phyloP scores from a whole-genome alignment of 2,329 filamentous ascomycete genomes.

The Basipetospora sp. region DNA sequence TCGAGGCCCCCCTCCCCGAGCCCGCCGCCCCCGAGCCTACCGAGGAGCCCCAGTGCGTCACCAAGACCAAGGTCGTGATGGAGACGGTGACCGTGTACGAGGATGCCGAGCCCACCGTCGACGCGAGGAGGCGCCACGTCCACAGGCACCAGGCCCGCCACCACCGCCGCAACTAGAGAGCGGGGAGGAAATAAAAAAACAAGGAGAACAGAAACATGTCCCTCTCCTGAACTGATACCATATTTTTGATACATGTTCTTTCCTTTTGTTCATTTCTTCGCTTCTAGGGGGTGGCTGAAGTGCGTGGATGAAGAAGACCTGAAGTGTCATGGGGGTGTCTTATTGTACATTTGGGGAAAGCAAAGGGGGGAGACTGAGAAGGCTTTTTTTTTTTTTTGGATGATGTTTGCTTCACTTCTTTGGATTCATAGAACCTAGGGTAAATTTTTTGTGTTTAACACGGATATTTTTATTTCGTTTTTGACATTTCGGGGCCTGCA shows the following conservation, averaged over 20 bases:
- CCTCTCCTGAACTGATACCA: too few relatives aligned
- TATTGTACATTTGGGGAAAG: too few relatives aligned
- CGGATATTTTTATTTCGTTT: too few relatives aligned
- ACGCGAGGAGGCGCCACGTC: slow-evolving; percentile 15
- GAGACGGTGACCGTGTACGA: slow-evolving; percentile 29
- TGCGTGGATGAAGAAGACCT: too few relatives aligned
- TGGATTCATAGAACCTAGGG: neutral
- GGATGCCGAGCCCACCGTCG: slow-evolving; percentile 6
- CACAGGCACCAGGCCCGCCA: slow-evolving; percentile 23
- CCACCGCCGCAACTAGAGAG: slow-evolving; percentile 16
- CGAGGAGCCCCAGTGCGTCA: slow-evolving; percentile 12
- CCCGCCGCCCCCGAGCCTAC: slow-evolving; percentile 6
- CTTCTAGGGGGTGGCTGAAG: too few relatives aligned
- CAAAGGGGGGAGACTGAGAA: too few relatives aligned
- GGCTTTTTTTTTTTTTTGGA: slow-evolving; percentile 1
- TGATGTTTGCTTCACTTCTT: neutral
- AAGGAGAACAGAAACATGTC: too few relatives aligned
- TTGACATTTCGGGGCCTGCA: too few relatives aligned
- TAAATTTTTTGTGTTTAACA: too few relatives aligned
- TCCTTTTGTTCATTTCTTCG: slow-evolving; percentile 2
- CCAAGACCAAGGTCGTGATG: slow-evolving; percentile 24
- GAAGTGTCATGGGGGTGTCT: too few relatives aligned
- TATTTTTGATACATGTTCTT: neutral
- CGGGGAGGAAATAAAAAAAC: neutral
- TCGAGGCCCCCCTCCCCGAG: slow-evolving; percentile 2